Evolutionary conservation across 2,329 filamentous ascomycete species (phyloP).

Genomic region (Neopestalotiopsis rosae): DNA sequence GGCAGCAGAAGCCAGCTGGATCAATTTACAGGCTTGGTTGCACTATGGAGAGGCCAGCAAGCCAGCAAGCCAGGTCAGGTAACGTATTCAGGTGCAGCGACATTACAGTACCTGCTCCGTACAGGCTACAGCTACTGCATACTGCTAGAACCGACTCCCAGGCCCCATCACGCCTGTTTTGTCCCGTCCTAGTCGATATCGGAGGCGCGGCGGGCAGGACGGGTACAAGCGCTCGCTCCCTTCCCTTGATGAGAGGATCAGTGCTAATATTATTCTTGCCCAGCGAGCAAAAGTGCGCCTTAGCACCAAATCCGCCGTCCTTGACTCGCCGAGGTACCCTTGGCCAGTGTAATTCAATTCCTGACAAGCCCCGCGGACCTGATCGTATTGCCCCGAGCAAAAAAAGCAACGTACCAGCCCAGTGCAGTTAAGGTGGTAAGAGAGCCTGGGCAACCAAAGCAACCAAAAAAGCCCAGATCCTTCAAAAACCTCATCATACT

Average conservation of each 20-base stretch:
- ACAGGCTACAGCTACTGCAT: not conserved
- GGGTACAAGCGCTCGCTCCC: slow-evolving; percentile 1
- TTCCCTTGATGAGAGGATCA: not conserved
- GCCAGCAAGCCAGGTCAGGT: no score
- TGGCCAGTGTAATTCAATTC: not conserved
- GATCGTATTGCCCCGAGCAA: slow-evolving; percentile 1
- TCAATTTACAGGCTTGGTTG: not conserved
- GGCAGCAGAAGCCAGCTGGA: not conserved
- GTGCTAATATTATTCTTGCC: slow-evolving; percentile 2
- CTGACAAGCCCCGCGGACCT: not conserved
- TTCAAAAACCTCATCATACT: not conserved
- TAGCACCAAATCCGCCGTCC: not conserved
- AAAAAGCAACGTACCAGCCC: not conserved
- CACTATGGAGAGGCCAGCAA: no score
- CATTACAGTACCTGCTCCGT: no score
- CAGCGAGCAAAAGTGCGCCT: slow-evolving; percentile 2
- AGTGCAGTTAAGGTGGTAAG: not conserved
- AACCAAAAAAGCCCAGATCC: not conserved
- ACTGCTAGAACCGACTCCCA: not conserved
- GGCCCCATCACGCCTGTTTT: not conserved
- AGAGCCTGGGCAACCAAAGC: not conserved
- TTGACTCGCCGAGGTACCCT: slow-evolving; percentile 11
- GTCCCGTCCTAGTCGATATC: not conserved
- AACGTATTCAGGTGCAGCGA: no score
- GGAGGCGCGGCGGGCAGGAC: not conserved